Percentiles rank a stretch among this genome's conserved stretches.
phyloP scores from a whole-genome alignment of 73 alveolate species.

The Diophrys sp. region DNA sequence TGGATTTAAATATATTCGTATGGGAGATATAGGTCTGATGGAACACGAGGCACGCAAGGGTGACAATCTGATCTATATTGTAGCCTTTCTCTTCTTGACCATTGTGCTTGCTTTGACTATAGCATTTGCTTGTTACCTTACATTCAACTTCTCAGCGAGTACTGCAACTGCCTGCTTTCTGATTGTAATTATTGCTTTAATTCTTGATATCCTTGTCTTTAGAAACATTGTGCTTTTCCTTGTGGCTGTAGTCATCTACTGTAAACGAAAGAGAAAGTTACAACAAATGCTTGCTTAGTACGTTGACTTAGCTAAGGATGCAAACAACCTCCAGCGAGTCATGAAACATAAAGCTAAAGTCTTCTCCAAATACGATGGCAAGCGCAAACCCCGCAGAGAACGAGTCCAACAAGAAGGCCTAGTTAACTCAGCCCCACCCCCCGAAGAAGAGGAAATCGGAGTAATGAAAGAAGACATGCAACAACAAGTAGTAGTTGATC shows the following conservation, averaged over 20 bases:
- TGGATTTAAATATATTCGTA: background rate
- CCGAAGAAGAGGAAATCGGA: background rate
- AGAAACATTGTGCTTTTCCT: background rate
- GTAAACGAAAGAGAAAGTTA: background rate
- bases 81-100: background rate
- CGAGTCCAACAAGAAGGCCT: background rate
- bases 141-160: background rate
- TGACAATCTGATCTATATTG: conserved; percentile 5
- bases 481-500: too few species aligned
- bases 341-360: background rate
- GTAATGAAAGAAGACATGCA: background rate
- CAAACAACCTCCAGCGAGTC: background rate
- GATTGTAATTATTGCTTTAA: conserved; percentile 1
- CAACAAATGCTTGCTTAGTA: background rate
- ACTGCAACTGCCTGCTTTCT: conserved; percentile 2
- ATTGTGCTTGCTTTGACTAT: conserved; percentile 4
- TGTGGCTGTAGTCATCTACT: background rate
- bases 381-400: background rate
- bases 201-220: background rate
- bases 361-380: background rate
- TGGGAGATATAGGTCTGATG: conserved; percentile 11
- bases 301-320: background rate
- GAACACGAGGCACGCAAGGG: conserved; percentile 3
- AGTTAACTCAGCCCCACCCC: background rate
- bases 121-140: conserved; percentile 3